Conservation (phyloP, 345 rosid genomes). For the Kandelia obovata region DNA sequence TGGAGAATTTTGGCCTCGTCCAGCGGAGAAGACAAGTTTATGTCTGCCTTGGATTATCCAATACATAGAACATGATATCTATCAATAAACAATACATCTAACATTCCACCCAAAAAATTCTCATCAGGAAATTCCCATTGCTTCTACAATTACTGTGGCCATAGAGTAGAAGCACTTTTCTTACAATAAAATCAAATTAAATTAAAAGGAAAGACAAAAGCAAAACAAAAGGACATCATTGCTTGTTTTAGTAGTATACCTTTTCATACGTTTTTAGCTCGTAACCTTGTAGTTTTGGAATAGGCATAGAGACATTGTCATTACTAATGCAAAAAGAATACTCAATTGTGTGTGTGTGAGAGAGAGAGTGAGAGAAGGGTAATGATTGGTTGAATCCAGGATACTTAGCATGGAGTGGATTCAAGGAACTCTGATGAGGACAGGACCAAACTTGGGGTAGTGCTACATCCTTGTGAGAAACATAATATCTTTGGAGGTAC, state of each 20-base stretch:
- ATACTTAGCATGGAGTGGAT: constrained; percentile 36
- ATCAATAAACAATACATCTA: not conserved
- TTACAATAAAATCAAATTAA: no score
- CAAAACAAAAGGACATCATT: no score
- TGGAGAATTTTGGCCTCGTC: constrained; percentile 34
- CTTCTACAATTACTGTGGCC: no score
- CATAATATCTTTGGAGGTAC: constrained; percentile 39
- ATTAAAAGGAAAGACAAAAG: not conserved
- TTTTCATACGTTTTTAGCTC: no score
- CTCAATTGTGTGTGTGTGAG: no score
- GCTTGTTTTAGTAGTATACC: no score
- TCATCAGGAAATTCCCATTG: no score
- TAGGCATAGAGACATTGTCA: no score
- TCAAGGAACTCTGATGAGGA: constrained; percentile 19
- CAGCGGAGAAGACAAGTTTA: constrained; percentile 39
- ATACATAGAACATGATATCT: not conserved
- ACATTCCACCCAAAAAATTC: no score
- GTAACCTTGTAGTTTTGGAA: no score
- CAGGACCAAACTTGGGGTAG: constrained; percentile 51
- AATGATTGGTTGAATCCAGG: not conserved
- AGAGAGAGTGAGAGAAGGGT: not conserved
- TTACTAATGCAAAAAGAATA: no score
- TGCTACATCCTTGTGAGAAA: constrained; percentile 39
- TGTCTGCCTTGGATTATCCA: constrained; percentile 22
- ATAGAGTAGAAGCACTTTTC: no score